These are phyloP conservation scores for Rhizopus stolonifer DNA, from an alignment of 371 early-diverging fungal genomes.

Conservation along the genomic window DNA sequence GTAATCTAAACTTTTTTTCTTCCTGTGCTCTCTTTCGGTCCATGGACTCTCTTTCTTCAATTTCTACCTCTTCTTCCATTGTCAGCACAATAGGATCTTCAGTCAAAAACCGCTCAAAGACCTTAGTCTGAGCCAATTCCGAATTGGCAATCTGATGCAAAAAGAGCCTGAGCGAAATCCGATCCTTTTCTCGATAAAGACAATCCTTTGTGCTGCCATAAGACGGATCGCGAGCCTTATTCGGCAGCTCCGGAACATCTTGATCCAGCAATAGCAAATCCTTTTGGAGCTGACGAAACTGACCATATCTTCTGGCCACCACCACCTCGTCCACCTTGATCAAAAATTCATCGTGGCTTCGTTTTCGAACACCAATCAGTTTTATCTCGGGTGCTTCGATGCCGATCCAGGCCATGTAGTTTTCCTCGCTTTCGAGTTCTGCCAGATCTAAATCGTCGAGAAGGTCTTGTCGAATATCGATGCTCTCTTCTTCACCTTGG, in stretches of 20 bases:
- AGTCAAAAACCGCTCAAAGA: conserved; percentile 49
- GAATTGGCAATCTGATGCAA: conserved; percentile 43
- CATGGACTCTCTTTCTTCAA: conserved; percentile 31
- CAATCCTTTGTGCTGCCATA: conserved; percentile 9
- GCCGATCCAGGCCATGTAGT: conserved; percentile 31
- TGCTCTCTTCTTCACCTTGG: conserved; percentile 38
- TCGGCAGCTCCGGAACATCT: conserved; percentile 31
- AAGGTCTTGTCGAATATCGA: conserved; percentile 18
- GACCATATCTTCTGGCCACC: conserved; percentile 37
- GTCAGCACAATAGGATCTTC: conserved; percentile 43
- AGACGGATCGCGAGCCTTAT: conserved; percentile 25
- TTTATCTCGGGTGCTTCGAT: conserved; percentile 24
- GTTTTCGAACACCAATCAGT: conserved; percentile 22
- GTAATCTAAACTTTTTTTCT: conserved; percentile 42
- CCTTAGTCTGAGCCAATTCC: conserved; percentile 33
- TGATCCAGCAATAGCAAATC: too few relatives aligned
- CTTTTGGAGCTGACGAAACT: conserved; percentile 44
- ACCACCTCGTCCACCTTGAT: too few relatives aligned
- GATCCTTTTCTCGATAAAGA: conserved; percentile 55
- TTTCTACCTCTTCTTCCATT: conserved; percentile 44
- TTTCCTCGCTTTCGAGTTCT: conserved; percentile 23
- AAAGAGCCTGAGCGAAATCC: conserved; percentile 52
- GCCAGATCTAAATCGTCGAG: conserved; percentile 18
- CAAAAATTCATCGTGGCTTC: too few relatives aligned
- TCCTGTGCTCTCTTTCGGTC: conserved; percentile 51